phyloP scores from a whole-genome alignment of 208 protist genomes.

The Crithidia expoeki region DNA sequence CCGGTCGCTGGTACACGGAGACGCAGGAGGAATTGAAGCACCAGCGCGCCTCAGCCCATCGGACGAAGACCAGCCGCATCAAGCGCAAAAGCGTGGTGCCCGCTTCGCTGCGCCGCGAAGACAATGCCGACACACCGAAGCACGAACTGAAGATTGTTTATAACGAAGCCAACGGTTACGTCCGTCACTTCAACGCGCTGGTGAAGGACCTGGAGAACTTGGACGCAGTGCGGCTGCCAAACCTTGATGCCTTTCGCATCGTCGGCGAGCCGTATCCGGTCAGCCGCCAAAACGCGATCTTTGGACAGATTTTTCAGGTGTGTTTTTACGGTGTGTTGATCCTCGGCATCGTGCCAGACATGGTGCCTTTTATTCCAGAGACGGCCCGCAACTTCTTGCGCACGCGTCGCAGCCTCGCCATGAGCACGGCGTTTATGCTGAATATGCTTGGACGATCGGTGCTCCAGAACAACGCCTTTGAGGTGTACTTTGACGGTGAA shows the following conservation, averaged over 20 bases:
- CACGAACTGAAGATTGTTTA: conserved; percentile 33
- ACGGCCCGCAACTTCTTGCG: conserved; percentile 18
- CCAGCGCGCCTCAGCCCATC: conserved; percentile 6
- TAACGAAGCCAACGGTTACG: conserved; percentile 29
- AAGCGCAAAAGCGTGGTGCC: conserved; percentile 3
- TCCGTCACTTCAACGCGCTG: conserved; percentile 9
- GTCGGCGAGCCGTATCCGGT: conserved; percentile 22
- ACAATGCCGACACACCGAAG: background rate
- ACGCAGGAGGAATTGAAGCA: conserved; percentile 9
- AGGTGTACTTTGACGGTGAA: conserved; percentile 62
- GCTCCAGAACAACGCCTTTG: conserved; percentile 62
- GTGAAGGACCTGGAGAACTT: conserved; percentile 25
- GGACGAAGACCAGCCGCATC: background rate
- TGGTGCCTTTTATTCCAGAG: conserved; percentile 44
- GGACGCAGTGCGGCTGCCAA: conserved; percentile 19
- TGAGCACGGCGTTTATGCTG: conserved; percentile 46
- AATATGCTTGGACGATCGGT: conserved; percentile 48
- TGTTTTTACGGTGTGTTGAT: conserved; percentile 33
- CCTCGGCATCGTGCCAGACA: conserved; percentile 29
- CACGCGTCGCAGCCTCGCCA: conserved; percentile 39
- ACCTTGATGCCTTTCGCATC: conserved; percentile 19
- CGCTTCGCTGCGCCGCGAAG: background rate
- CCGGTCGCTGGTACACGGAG: conserved; percentile 27
- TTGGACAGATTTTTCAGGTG: conserved; percentile 20
- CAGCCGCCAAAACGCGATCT: conserved; percentile 3